A percentile compares a stretch with the other conserved stretches of the same genome.
Evolutionary conservation across 1,284 basidiomycete species (phyloP).

Genomic region (Ustilago esculenta): DNA sequence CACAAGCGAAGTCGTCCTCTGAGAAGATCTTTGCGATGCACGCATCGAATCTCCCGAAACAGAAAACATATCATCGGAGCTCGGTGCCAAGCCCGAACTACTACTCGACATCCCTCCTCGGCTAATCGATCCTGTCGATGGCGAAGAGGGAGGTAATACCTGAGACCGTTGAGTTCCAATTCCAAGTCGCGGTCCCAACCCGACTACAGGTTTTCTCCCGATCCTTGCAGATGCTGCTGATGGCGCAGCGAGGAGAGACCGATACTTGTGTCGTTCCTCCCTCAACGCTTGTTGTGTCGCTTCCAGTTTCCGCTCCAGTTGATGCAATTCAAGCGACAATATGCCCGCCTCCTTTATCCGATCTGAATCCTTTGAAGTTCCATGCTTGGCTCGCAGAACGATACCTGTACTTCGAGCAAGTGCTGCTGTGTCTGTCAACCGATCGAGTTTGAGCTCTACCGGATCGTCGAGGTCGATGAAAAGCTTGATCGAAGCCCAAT

Average conservation of each 20-base stretch:
- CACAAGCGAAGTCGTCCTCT: conserved; percentile 22
- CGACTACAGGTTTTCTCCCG: conserved; percentile 16
- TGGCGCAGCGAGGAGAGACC: conserved; percentile 39
- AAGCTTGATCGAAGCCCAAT: conserved; percentile 15
- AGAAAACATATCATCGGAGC: conserved; percentile 16
- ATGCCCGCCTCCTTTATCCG: too few species aligned
- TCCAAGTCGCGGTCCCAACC: conserved; percentile 5
- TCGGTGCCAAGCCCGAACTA: conserved; percentile 7
- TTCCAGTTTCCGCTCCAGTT: conserved; percentile 17
- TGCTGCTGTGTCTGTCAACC: background rate
- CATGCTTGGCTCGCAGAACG: background rate
- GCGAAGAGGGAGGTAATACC: conserved; percentile 3
- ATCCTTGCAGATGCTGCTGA: conserved; percentile 2
- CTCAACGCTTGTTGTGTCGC: conserved; percentile 29
- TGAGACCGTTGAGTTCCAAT: conserved; percentile 4
- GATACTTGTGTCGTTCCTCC: conserved; percentile 47
- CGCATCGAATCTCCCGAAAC: background rate
- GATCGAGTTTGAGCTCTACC: conserved; percentile 10
- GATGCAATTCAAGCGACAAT: background rate
- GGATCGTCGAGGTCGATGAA: conserved; percentile 16
- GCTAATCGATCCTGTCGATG: background rate
- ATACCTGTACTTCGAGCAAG: conserved; percentile 8
- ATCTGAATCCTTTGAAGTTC: too few species aligned
- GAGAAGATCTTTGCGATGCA: background rate
- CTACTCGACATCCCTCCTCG: conserved; percentile 8